A percentile compares a stretch with the other conserved stretches of the same genome.
Conservation (phyloP, 768 basidiomycete species). For the Artomyces pyxidatus region DNA sequence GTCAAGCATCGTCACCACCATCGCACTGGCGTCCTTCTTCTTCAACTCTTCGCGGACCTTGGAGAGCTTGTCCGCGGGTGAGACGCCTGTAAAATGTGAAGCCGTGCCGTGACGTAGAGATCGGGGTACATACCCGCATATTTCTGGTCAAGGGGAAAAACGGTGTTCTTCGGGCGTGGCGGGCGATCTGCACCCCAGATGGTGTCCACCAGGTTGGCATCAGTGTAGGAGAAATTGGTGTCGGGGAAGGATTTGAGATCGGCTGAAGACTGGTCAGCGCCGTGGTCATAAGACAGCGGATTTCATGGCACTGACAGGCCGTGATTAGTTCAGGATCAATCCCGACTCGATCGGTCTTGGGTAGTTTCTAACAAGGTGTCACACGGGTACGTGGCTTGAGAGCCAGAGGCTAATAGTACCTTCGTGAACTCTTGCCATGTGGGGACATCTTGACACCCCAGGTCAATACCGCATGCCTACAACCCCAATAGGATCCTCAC, state of each 20-base stretch:
- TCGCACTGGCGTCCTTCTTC: slow-evolving; percentile 57
- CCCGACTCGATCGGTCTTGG: slow-evolving; percentile 57
- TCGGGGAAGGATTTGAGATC: slow-evolving; percentile 52
- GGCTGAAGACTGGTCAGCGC: slow-evolving; percentile 26
- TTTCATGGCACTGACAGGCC: slow-evolving; percentile 36
- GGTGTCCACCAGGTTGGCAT: slow-evolving; percentile 67
- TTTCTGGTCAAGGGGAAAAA: slow-evolving; percentile 65
- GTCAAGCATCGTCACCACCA: slow-evolving; percentile 84
- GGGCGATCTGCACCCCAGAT: slow-evolving; percentile 71
- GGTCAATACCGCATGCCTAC: slow-evolving; percentile 1
- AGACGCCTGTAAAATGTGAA: slow-evolving; percentile 38
- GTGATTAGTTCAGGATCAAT: slow-evolving; percentile 75
- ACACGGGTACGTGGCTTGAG: neutral
- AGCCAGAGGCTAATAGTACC: slow-evolving; percentile 27
- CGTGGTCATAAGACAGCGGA: neutral
- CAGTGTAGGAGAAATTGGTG: slow-evolving; percentile 59
- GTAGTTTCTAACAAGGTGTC: slow-evolving; percentile 41
- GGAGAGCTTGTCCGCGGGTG: slow-evolving; percentile 57
- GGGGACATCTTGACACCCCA: slow-evolving; percentile 55
- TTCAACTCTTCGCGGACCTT: slow-evolving; percentile 55
- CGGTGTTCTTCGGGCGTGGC: slow-evolving; percentile 51
- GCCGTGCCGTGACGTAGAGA: neutral
- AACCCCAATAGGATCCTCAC: slow-evolving; percentile 26
- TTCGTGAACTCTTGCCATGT: slow-evolving; percentile 86
- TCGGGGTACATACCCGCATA: slow-evolving; percentile 48